Evolutionary conservation across 495 filamentous ascomycete genomes (phyloP), one percentile per base, ranked within the genome.

Genomic region (Eremomyces bilateralis): DNA sequence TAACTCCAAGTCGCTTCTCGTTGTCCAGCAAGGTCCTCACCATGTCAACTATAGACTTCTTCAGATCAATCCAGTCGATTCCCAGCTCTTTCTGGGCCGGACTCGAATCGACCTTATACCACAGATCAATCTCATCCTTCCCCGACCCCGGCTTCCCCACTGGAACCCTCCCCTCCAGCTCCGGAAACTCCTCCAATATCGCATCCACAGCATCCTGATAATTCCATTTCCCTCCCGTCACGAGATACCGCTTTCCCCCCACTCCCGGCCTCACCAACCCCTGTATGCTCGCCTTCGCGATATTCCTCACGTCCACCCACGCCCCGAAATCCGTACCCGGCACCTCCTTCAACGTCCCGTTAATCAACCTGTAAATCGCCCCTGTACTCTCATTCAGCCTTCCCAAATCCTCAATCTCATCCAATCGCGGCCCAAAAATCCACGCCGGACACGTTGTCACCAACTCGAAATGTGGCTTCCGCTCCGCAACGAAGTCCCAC

Each of bases 401-500:
- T 15, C 33, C 20, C 21, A 3, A 21, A 11, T 24, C 15, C 20
- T 17, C 6, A 15, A 35, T 15, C 5, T 22, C 18, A 3, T 21
- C 6, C 22, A 11, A 22, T 6, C 21, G 27, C 5, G 39, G 39
- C 4, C 40, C 40, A 33, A 33, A 38, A 3, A 42, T 31, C 18
- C 37, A 27, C 1, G 40, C 35, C 15, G 40, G 40, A 15, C 29
- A 28, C 15, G 38, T 18, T 19, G 35, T 42, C n/a, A 32, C 16
- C 8, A 42, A n/a, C 1, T 29, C 24, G 35, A 42, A 42, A 11
- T 31, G 21, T 5, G 40, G 35, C 29, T 42, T 37, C 35, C 38
- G 35, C 20, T 31, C 21, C 27, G 37, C 35, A 15, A 38, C 35
- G 29, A 42, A 42, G 6, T 42, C 40, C 28, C 20, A 42, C 29